Evolutionary conservation across 768 basidiomycete genomes (phyloP), one percentile per base, ranked within the genome.

Genomic region (Tylopilus felleus): DNA sequence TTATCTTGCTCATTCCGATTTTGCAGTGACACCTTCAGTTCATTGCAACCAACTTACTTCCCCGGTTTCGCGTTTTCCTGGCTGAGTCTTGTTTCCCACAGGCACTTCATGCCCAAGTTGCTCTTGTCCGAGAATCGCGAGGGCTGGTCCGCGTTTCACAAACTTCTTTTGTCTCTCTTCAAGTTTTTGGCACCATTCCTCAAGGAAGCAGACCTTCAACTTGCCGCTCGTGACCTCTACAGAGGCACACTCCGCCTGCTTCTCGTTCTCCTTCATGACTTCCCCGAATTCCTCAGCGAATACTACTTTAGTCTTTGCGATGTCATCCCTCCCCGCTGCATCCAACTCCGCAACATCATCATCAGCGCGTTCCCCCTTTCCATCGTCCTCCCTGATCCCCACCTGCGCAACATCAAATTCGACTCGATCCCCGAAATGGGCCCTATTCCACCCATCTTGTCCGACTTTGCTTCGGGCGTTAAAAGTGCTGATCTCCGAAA

Each of bases 11-110:
- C 47, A 55, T 42, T 51, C 41, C 9, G 31, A 51, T 46, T 28
- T 56, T 22, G 28, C 57, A 96, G 95, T 67, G 95, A 98, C 67
- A 93, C 93, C 3, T 86, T 98, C 70, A 96, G 93, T 68, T 97
- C 95, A 41, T 75, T 97, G 54, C 96, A 98, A 67, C 97, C 97
- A 8, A 88, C 87, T 6, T 93, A 92, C 73, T 98, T 98, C 77
- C 97, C 97, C 17, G 92, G 94, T 9, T 99, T 99, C 71, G 90
- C 95, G 1, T 99, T 98, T 73, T 96, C 94, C 16, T 99, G 96
- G 96, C 86, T 98, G 80, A 89, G 88, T 59, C 79, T 98, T 42
- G 86, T 99, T 65, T 98, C 97, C 22, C 97, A 98, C 73, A 80
- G 96, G 51, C 76, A 93, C 53, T 97, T 98, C 80, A 95, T 99